Base-by-base conservation (phyloP, 2,329 filamentous ascomycete species). In the Cytospora leucostoma region DNA sequence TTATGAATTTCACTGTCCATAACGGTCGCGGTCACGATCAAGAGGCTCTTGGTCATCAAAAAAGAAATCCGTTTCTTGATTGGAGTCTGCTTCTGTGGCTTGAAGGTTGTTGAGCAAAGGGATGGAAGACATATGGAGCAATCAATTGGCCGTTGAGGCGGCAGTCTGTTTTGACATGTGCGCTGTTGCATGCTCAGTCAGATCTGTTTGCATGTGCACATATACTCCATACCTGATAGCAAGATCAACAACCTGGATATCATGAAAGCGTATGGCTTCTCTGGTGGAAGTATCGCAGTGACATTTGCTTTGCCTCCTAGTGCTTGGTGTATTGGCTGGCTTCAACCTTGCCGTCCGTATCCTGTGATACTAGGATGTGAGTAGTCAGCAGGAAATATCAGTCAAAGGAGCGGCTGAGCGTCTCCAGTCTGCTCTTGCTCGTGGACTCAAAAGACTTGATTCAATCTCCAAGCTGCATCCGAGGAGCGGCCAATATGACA, bases 91-190 rank as follows among this genome's bases (percentile, higher is more conserved):
- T 13, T 8, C 50, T 50, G 21, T 19, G 15, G 21, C 11, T 37
- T 51, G 32, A 44, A 53, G 61, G 19, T 63, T 65, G 57, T 65
- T 57, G 52, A 56, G 53, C 10, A 62, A 38, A 59, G 59, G 51
- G 55, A 47, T 61, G 64, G 38, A 21, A 59, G 47, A 55, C 54
- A 49, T 47, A 55, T 44, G 53, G 33, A 32, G 56, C 38, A 37
- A 34, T 38, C 55, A 44, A 60, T 35, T 57, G 38, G 17, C 27
- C 49, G 11, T 13, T 38, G 34, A 56, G 56, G 35, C 49, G 38
- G 35, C 50, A 51, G 55, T 62, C 55, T 56, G 59, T 47, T 40
- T 56, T 53, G 54, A 47, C 35, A 38, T 58, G 33, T 58, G n/a
- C 47, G 38, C 44, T 47, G 55, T 65, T 55, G 51, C 59, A 55